A percentile compares a stretch with the other conserved stretches of the same genome.
These are phyloP conservation scores for Magnolia kwangsiensis DNA, from an alignment of 164 flowering plant genomes.

Conservation along the genomic window DNA sequence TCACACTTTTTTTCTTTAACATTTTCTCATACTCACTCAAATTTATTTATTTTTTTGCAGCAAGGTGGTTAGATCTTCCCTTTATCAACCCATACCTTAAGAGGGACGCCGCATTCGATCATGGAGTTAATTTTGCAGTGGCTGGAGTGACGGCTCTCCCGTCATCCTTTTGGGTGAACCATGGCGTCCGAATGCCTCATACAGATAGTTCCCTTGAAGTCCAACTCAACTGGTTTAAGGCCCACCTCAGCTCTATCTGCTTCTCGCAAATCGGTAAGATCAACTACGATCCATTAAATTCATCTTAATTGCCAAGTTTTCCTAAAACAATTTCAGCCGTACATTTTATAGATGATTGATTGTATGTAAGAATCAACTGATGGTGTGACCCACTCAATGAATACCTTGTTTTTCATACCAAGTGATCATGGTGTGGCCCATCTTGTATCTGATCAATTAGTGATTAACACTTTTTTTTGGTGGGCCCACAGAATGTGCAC, in stretches of 20 bases:
- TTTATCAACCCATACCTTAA: conserved; percentile 1
- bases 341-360: too few species aligned
- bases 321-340: too few species aligned
- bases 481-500: background rate
- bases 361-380: background rate
- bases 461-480: background rate
- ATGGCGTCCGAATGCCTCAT: background rate
- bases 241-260: background rate
- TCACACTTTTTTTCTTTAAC: too few species aligned
- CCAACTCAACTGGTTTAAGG: conserved; percentile 5
- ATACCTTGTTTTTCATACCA: too few species aligned
- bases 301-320: background rate
- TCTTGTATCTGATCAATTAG: background rate
- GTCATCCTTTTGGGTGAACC: background rate
- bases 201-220: background rate
- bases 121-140: conserved; percentile 9
- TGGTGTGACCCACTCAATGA: background rate
- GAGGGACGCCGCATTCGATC: background rate
- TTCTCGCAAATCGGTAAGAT: conserved; percentile 1
- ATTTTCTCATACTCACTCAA: background rate
- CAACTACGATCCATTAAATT: background rate
- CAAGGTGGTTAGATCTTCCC: background rate
- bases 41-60: background rate
- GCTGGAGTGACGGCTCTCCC: conserved; percentile 7
- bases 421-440: background rate